A percentile compares a stretch with the other conserved stretches of the same genome.
These are phyloP conservation scores for Metarhizium robertsii DNA, from an alignment of 2,329 filamentous ascomycete genomes.

Conservation along the genomic window DNA sequence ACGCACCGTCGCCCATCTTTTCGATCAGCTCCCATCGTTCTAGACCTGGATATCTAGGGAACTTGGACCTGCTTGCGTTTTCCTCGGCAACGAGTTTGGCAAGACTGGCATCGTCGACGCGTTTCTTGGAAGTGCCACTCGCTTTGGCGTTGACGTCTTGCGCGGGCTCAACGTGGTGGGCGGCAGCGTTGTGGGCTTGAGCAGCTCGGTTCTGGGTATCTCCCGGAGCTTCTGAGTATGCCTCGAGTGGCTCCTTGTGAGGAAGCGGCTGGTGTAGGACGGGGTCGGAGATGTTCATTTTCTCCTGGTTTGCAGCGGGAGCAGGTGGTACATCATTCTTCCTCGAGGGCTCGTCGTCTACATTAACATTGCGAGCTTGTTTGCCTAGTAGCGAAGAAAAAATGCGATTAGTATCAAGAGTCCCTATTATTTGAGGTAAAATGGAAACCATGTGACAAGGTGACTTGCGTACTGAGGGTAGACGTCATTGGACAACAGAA, in stretches of 20 bases:
- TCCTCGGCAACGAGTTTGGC: constrained; percentile 87
- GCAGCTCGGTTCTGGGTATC: constrained; percentile 58
- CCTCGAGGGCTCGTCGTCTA: constrained; percentile 38
- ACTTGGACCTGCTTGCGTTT: constrained; percentile 73
- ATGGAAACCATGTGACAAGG: too few relatives aligned
- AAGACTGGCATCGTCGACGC: constrained; percentile 57
- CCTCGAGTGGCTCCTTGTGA: constrained; percentile 41
- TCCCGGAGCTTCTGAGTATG: constrained; percentile 52
- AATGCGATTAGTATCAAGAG: neutral
- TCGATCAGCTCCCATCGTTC: constrained; percentile 71
- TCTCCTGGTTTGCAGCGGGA: constrained; percentile 43
- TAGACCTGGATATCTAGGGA: constrained; percentile 51
- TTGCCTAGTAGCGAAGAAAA: constrained; percentile 50
- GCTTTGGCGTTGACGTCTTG: constrained; percentile 36
- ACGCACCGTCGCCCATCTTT: constrained; percentile 98
- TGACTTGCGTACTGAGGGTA: too few relatives aligned
- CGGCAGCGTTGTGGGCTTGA: constrained; percentile 56
- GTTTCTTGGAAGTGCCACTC: constrained; percentile 17
- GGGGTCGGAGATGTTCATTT: constrained; percentile 41
- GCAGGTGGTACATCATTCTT: constrained; percentile 43
- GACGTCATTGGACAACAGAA: neutral
- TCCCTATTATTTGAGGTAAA: neutral
- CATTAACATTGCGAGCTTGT: constrained; percentile 64
- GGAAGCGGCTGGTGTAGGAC: constrained; percentile 23
- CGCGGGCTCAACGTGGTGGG: constrained; percentile 51